Evolutionary conservation across 1,284 basidiomycete species (phyloP), one percentile per base, ranked within the genome.

Genomic region (Microbotryum saponariae): DNA sequence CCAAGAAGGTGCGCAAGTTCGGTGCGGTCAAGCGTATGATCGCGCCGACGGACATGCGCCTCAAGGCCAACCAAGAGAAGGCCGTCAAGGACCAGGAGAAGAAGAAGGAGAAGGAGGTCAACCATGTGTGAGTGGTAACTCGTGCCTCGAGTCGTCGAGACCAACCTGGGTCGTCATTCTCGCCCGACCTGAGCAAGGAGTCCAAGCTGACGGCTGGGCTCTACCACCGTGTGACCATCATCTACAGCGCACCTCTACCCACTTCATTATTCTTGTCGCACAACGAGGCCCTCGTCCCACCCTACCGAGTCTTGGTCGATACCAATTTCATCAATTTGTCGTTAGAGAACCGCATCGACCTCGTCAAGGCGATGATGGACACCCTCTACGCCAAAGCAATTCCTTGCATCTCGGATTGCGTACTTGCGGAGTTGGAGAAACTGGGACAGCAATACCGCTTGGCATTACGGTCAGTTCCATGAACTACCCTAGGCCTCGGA

Each of bases 251-350:
- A 8, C 86, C 87, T 70, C 82, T 89, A 21, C 87, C 91, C 6
- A 91, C 91, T 12, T 91, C 90, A 12, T 82, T 98, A 70, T 98
- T 98, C 81, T 82, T 99, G 62, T 85, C 89, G 25, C 96, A 98
- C 76, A 99, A 99, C 76, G 87, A 89, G 20, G 88, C 93, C 14
- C 86, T 99, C 37, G 93, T 91, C 0, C 96, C 96, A 0, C 96
- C 96, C 0, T 99, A 98, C 75, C 85, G 94, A 29, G 89, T 99
- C 12, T 83, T 99, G 50, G 91, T 99, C 61, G 96, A 99, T 77
- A 99, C 96, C 73, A 99, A 99, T 76, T 99, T 99, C 74, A 97
- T 99, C 82, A 98, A 98, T 75, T 94, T 98, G 76, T 91, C 88
- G 68, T 81, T 99, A 54, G 94, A 98, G 78, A 98, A 98, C 79